Evolutionary conservation across 805 yeast genomes (phyloP), one percentile per base, ranked within the genome.

Genomic region (Candida odintsovae): DNA sequence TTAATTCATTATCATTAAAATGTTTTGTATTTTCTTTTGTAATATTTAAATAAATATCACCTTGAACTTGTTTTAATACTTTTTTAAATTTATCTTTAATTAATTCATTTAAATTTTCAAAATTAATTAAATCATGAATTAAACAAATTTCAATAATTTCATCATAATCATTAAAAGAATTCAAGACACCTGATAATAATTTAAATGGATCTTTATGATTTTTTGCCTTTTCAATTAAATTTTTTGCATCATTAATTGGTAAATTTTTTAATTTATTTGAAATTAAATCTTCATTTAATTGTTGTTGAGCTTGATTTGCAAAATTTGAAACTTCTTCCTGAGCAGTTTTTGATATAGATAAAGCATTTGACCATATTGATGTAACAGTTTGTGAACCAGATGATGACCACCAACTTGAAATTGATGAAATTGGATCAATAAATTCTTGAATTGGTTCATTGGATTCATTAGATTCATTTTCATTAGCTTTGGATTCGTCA

Each of bases 61-160:
- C 92, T 61, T 86, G 90, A 4, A 86, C 92, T 61, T 85, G 92
- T 21, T 71, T 70, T 77, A 86, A 75, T 12, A 83, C 89, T 44
- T 67, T 69, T 53, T 76, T 77, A 61, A 86, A 85, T 52, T 77
- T 78, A 41, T 67, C 62, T 43, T 72, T 72, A 13, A 82, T 75
- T 43, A 75, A 63, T 13, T 68, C 64, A 41, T 74, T 72, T 50
- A 81, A 69, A 48, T 67, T 64, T 16, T 70, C 62, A 58, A 80
- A 73, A 57, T 82, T 79, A 41, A 72, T 69, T 57, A 83, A 68
- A 61, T 85, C 92, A 59, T 83, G 85, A n/a, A 82, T 78, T 40
- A 85, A 72, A 49, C 78, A 79, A 39, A 82, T 77, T 46, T 78
- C 74, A 46, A 83, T 67, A 20, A 80, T 70, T 53, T 86, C 90